phyloP scores from a whole-genome alignment of 2,329 filamentous ascomycete genomes.

The Berkeleyomyces basicola region DNA sequence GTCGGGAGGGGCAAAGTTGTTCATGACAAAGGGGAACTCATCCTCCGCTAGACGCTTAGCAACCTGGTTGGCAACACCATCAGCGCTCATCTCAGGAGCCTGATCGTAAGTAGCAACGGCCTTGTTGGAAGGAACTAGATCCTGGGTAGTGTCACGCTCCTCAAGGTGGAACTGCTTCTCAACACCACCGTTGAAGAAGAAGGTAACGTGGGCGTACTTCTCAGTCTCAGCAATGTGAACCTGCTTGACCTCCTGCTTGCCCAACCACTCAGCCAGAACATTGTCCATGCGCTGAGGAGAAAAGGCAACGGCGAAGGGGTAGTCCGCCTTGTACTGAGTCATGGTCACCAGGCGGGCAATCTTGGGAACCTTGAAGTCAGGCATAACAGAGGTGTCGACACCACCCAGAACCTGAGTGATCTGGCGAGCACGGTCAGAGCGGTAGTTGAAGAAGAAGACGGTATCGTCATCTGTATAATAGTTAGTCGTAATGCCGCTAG shows the following conservation, averaged over 20 bases:
- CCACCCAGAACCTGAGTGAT: slow-evolving; percentile 87
- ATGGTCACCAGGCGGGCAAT: slow-evolving; percentile 77
- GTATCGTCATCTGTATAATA: slow-evolving; percentile 58
- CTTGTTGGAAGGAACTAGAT: slow-evolving; percentile 76
- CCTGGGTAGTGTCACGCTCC: slow-evolving; percentile 65
- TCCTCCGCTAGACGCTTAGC: slow-evolving; percentile 70
- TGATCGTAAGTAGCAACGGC: slow-evolving; percentile 84
- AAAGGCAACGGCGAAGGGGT: slow-evolving; percentile 83
- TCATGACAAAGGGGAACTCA: slow-evolving; percentile 95
- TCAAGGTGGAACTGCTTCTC: slow-evolving; percentile 93
- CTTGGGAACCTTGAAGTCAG: slow-evolving; percentile 88
- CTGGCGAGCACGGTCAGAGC: slow-evolving; percentile 91
- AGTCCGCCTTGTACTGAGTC: slow-evolving; percentile 96
- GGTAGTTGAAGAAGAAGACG: slow-evolving; percentile 99
- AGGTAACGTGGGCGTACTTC: slow-evolving; percentile 98
- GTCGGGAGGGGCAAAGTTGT: slow-evolving; percentile 98
- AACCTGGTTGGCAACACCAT: slow-evolving; percentile 76
- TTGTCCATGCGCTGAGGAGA: slow-evolving; percentile 92
- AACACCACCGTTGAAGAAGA: slow-evolving; percentile 98
- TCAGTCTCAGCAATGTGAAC: slow-evolving; percentile 97
- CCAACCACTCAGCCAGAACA: slow-evolving; percentile 92
- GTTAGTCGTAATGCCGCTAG: slow-evolving; percentile 11
- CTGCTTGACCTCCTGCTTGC: slow-evolving; percentile 77
- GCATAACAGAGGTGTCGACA: slow-evolving; percentile 75
- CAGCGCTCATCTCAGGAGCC: slow-evolving; percentile 90